Base-by-base conservation (phyloP, 2,329 filamentous ascomycete species). In the Sclerotinia nivalis region DNA sequence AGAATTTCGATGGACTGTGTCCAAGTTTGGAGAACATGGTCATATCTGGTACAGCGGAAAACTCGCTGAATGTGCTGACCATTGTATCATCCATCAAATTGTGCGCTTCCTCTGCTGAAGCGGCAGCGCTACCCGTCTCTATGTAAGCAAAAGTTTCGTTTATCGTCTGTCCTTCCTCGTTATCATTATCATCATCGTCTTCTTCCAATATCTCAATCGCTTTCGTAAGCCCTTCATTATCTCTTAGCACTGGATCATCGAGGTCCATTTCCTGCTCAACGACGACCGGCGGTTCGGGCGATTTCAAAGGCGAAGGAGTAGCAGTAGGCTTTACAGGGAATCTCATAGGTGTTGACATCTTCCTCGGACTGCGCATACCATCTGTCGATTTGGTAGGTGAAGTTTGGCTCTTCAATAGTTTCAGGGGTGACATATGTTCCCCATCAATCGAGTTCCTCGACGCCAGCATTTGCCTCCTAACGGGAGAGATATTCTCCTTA, bases 21-120 rank as follows among this genome's bases (percentile, higher is more conserved):
- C 89, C 88, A 68, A 96, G 82, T 73, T 89, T 89, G 12, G 92
- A 90, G 76, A 96, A 93, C 76, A 90, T 89, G 28, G 93, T 96
- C 88, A 96, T 88, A 76, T 95, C 93, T 8, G 93, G 93, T 68
- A 97, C 88, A 12, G 93, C 93, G 1, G 95, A 97, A 80, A 97
- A 97, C 18, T 87, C 89, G 82, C 93, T 97, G 78, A 97, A 79
- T 34, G 78, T 77, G 73, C 77, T 78, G 59, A 76, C 71, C 72
- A 78, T 79, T 37, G 77, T 79, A 64, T 80, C 79, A 47, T 78
- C 76, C 50, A 82, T 81, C 47, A 76, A 77, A 28, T 52, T 67
- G 22, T 37, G 52, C 25, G 40, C 37, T 25, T 69, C 68, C 3
- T 69, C 31, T 25, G 66, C 68, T 18, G 67, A 34, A 37, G 71